Percentiles rank a stretch among this genome's conserved stretches.
Conservation (phyloP, 2,329 filamentous ascomycete genomes). For the Claviceps fusiformis region DNA sequence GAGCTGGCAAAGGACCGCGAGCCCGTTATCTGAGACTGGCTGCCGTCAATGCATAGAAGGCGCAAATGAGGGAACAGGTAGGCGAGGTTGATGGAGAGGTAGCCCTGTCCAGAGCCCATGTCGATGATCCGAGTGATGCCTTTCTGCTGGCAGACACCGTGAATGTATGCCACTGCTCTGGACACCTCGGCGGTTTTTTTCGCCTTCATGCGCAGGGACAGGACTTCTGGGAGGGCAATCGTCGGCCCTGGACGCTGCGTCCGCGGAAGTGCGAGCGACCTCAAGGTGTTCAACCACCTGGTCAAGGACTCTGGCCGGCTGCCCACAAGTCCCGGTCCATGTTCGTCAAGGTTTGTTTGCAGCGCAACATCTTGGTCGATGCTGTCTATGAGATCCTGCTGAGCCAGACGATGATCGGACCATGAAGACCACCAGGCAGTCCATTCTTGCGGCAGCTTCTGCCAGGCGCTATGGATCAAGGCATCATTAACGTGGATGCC, state of each 20-base stretch:
- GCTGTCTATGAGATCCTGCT: slow-evolving; percentile 17
- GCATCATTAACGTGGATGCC: slow-evolving; percentile 23
- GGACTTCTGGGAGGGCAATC: slow-evolving; percentile 9
- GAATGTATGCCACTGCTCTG: slow-evolving; percentile 14
- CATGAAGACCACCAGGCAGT: slow-evolving; percentile 16
- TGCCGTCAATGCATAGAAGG: slow-evolving; percentile 19
- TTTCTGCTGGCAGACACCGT: slow-evolving; percentile 10
- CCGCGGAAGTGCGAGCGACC: slow-evolving; percentile 13
- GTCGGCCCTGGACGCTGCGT: slow-evolving; percentile 8
- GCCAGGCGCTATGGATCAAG: slow-evolving; percentile 17
- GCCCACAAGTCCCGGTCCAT: neutral
- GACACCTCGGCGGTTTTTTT: slow-evolving; percentile 20
- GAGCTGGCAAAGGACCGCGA: slow-evolving; percentile 12
- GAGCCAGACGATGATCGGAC: slow-evolving; percentile 16
- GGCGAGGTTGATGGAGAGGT: slow-evolving; percentile 17
- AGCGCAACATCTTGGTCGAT: slow-evolving; percentile 11
- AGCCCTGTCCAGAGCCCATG: slow-evolving; percentile 17
- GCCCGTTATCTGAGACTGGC: slow-evolving; percentile 16
- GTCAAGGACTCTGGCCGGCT: slow-evolving; percentile 11
- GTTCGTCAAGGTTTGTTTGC: neutral
- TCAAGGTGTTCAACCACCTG: slow-evolving; percentile 12
- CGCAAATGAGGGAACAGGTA: slow-evolving; percentile 14
- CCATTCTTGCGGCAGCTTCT: slow-evolving; percentile 16
- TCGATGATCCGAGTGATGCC: slow-evolving; percentile 15
- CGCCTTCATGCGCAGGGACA: slow-evolving; percentile 16